Evolutionary conservation across 768 basidiomycete genomes (phyloP).

Genomic region (Rubroboletus satanas): DNA sequence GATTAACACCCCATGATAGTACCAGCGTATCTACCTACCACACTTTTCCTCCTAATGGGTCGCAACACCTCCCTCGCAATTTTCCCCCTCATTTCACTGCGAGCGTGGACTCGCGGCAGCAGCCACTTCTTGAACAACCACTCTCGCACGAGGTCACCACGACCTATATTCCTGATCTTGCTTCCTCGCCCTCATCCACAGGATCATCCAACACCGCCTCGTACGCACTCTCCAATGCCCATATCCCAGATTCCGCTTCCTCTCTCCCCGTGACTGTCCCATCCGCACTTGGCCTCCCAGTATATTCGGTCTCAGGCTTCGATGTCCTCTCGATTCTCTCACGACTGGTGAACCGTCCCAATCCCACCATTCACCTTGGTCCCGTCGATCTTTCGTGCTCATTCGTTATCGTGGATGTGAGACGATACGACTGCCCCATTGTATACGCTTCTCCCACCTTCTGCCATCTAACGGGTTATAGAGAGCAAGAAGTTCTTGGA

Average conservation of each 20-base stretch:
- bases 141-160: constrained; percentile 2
- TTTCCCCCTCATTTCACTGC: background rate
- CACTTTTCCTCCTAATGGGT: background rate
- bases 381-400: constrained; percentile 90
- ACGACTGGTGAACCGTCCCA: constrained; percentile 67
- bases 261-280: constrained; percentile 22
- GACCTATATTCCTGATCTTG: constrained; percentile 4
- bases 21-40: background rate
- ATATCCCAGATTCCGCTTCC: background rate
- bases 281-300: constrained; percentile 41
- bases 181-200: background rate
- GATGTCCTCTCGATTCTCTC: constrained; percentile 82
- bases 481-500: constrained; percentile 73
- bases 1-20: background rate
- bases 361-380: constrained; percentile 75
- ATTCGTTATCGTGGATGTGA: constrained; percentile 88
- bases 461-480: constrained; percentile 70
- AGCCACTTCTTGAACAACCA: constrained; percentile 3
- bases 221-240: constrained; percentile 2
- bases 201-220: constrained; percentile 5
- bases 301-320: constrained; percentile 91
- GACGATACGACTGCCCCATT: constrained; percentile 78
- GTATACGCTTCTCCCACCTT: constrained; percentile 90
- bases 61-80: background rate
- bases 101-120: constrained; percentile 4